These are phyloP conservation scores for Pterulicium gracile DNA, from an alignment of 1,284 basidiomycete species.

Conservation along the genomic window DNA sequence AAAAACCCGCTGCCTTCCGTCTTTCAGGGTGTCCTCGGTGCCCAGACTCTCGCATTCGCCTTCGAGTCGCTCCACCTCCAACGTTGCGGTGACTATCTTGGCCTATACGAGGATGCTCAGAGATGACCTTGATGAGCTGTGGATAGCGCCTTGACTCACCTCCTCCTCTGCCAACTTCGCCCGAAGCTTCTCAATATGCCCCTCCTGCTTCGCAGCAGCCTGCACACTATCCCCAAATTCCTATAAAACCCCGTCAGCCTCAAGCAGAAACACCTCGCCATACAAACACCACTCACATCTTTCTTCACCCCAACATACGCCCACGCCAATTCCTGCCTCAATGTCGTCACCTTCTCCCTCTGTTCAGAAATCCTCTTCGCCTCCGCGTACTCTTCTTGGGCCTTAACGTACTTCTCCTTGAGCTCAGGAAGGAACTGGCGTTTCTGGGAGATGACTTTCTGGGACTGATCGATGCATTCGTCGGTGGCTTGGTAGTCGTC, in stretches of 20 bases:
- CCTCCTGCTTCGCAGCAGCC: constrained; percentile 25
- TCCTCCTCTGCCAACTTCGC: constrained; percentile 31
- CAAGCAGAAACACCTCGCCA: too few relatives aligned
- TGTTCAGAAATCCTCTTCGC: constrained; percentile 67
- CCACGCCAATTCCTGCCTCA: constrained; percentile 86
- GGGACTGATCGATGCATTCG: constrained; percentile 59
- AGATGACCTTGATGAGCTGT: constrained; percentile 3
- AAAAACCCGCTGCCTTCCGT: constrained; percentile 30
- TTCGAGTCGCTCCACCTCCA: constrained; percentile 38
- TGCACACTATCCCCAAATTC: background rate
- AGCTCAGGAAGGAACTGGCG: constrained; percentile 70
- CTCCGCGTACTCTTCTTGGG: constrained; percentile 53
- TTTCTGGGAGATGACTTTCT: constrained; percentile 54
- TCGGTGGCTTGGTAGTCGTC: constrained; percentile 79
- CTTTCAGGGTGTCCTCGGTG: constrained; percentile 38
- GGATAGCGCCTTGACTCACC: constrained; percentile 28
- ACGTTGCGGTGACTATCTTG: constrained; percentile 30
- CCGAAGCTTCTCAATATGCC: constrained; percentile 40
- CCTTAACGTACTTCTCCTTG: constrained; percentile 47
- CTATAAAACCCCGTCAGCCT: too few relatives aligned
- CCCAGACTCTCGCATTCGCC: constrained; percentile 37
- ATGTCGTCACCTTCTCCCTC: constrained; percentile 51
- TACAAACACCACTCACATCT: too few relatives aligned
- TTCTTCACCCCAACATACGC: constrained; percentile 74
- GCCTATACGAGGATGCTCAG: constrained; percentile 15